A percentile compares a stretch with the other conserved stretches of the same genome.
Evolutionary conservation across 2,329 filamentous ascomycete genomes (phyloP).

Genomic region (Aureobasidium musti): DNA sequence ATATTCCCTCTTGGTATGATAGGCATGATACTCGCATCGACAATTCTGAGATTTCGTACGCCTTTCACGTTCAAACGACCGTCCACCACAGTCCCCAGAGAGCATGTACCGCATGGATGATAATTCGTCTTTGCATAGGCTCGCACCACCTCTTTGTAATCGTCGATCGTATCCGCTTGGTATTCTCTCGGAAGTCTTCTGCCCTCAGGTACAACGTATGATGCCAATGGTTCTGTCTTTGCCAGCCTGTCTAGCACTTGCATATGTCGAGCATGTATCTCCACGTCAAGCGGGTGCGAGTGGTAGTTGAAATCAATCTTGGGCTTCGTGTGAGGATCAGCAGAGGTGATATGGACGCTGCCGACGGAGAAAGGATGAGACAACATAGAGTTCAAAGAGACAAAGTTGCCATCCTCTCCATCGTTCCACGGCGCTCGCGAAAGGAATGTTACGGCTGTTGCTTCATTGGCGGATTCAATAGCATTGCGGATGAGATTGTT

Average conservation of each 20-base stretch:
- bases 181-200: constrained; percentile 29
- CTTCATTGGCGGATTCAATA: neutral
- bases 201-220: constrained; percentile 34
- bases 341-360: constrained; percentile 36
- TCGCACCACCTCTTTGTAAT: constrained; percentile 33
- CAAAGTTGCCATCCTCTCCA: constrained; percentile 32
- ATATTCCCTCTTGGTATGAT: constrained; percentile 41
- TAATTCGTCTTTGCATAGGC: constrained; percentile 37
- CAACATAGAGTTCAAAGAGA: constrained; percentile 34
- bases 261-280: constrained; percentile 37
- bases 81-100: constrained; percentile 40
- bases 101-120: constrained; percentile 48
- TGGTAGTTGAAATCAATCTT: constrained; percentile 38
- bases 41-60: constrained; percentile 44
- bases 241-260: constrained; percentile 46
- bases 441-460: neutral
- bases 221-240: constrained; percentile 44
- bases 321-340: constrained; percentile 32
- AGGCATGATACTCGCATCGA: constrained; percentile 49
- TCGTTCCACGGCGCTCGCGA: no score
- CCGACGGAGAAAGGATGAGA: constrained; percentile 37
- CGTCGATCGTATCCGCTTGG: constrained; percentile 30
- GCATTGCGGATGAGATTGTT: neutral
- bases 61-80: constrained; percentile 35
- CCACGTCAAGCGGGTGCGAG: constrained; percentile 38